These are phyloP conservation scores for Trichoderma sp. DNA, from an alignment of 2,329 filamentous ascomycete species.

Conservation along the genomic window DNA sequence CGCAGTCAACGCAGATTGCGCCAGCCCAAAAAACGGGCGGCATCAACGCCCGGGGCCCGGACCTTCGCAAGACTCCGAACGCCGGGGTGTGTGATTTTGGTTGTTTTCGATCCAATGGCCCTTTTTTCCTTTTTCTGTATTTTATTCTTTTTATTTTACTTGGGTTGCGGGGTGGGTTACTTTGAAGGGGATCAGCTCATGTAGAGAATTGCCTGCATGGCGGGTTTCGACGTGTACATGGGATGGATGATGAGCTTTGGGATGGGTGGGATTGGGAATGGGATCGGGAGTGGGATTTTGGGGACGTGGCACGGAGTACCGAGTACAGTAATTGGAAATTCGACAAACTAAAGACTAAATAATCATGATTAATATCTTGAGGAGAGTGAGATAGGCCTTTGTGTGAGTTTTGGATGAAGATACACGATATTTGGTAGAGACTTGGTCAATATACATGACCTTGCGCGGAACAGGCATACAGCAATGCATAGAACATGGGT, in stretches of 20 bases:
- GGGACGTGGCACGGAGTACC: background rate
- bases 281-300: background rate
- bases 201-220: background rate
- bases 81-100: constrained; percentile 1
- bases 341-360: background rate
- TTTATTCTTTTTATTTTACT: background rate
- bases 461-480: background rate
- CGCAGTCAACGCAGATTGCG: background rate
- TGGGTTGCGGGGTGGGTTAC: background rate
- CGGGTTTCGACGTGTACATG: background rate
- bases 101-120: background rate
- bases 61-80: constrained; percentile 16
- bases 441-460: background rate
- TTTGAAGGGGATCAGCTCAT: background rate
- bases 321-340: background rate
- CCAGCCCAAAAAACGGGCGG: background rate
- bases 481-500: background rate
- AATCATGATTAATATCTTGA: background rate
- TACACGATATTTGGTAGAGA: background rate
- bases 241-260: background rate
- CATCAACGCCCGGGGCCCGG: background rate
- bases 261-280: background rate
- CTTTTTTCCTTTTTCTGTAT: background rate
- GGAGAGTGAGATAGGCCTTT: background rate
- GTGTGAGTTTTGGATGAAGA: background rate